Percentiles rank a stretch among this genome's conserved stretches.
Conservation (phyloP, 495 filamentous ascomycete genomes). For the Hyaloscypha hepaticicola region DNA sequence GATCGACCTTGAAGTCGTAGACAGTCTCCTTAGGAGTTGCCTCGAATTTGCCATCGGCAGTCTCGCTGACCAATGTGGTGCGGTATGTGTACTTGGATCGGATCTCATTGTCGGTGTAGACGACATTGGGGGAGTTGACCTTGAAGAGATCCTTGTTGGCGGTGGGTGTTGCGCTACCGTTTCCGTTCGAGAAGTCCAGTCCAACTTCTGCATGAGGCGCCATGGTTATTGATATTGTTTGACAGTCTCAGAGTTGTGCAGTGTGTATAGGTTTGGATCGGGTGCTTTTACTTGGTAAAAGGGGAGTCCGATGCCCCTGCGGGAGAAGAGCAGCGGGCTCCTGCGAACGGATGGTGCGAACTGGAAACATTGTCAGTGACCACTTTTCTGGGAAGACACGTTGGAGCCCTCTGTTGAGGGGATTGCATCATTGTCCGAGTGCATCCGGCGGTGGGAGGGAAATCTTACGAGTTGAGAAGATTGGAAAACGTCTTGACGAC, state of each 20-base stretch:
- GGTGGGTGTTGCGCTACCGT: conserved; percentile 41
- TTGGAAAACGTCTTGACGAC: conserved; percentile 87
- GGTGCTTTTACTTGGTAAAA: conserved; percentile 56
- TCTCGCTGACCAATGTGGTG: conserved; percentile 76
- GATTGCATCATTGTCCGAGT: background rate
- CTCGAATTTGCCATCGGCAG: conserved; percentile 72
- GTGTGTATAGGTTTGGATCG: conserved; percentile 6
- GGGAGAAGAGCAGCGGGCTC: conserved; percentile 90
- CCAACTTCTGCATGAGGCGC: conserved; percentile 87
- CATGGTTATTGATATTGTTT: conserved; percentile 54
- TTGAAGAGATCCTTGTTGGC: conserved; percentile 64
- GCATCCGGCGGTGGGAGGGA: background rate
- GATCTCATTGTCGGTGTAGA: conserved; percentile 85
- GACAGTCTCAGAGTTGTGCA: conserved; percentile 20
- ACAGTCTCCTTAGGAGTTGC: conserved; percentile 84
- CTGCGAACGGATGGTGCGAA: conserved; percentile 95
- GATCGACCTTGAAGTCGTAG: conserved; percentile 97
- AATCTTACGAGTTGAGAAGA: conserved; percentile 78
- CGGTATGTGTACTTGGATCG: conserved; percentile 91
- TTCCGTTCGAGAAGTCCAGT: conserved; percentile 72
- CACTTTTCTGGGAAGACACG: conserved; percentile 76
- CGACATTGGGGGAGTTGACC: conserved; percentile 89
- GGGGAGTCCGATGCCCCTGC: conserved; percentile 82
- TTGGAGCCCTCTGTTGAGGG: conserved; percentile 49
- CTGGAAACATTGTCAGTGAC: conserved; percentile 42